Base-by-base conservation (phyloP, 164 flowering plant genomes). In the Echeveria elegans region DNA sequence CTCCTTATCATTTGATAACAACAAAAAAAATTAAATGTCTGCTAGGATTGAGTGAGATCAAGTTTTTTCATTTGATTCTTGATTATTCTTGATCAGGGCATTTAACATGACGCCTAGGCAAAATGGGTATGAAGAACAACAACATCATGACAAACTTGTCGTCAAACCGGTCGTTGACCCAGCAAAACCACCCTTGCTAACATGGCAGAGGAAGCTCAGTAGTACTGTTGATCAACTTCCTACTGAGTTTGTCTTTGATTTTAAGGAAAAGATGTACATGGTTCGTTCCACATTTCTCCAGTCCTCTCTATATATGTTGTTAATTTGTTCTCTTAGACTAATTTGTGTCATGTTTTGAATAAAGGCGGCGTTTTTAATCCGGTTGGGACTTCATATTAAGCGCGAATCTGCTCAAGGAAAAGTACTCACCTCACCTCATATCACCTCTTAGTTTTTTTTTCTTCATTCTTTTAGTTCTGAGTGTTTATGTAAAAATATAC, bases 181-280 rank as follows among this genome's bases (percentile, higher is more conserved):
- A 1, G 87, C 82, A 59, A 64, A 67, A 63, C 96, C 87, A 64
- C 78, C 91, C 66, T 65, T 79, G 64, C 73, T 90, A 71, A 83
- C 96, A 53, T 92, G 96, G 98, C 82, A 82, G 71, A 73, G 96
- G 56, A 87, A 82, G 68, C 8, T 92, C 63, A 74, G 77, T 26
- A 48, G 67, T 32, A 77, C 78, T n/a, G 87, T 71, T 41, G 77
- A 52, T 66, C 62, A 43, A 43, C 18, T 62, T 62, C 97, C 80
- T 69, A 31, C 69, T 58, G 58, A 71, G 53, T 88, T 90, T 75
- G 68, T 64, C 58, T 56, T 87, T 43, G 80, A 48, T 29, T 40
- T 79, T 47, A 68, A 65, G 67, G 98, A 92, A 70, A 81, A 12
- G 30, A 59, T 92, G 41, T 74, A 80, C 23, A 1, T 90, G 98